Evolutionary conservation across 345 rosid genomes (phyloP).

Genomic region (Barbarea vulgaris): DNA sequence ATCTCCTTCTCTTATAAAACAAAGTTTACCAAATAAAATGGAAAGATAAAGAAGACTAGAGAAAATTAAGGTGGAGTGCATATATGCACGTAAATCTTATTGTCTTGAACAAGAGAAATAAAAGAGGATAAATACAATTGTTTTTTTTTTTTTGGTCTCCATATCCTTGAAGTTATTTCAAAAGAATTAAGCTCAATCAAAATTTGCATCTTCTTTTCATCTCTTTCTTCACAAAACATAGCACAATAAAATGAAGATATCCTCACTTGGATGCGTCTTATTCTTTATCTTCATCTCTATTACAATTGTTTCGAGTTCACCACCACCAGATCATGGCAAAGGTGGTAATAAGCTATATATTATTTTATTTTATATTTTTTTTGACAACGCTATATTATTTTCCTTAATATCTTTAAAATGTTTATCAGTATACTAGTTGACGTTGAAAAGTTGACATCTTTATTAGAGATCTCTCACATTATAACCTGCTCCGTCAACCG

Average conservation of each 20-base stretch:
- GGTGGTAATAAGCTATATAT: conserved; percentile 37
- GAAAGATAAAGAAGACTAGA: conserved; percentile 23
- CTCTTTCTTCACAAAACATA: not conserved
- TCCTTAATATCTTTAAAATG: conserved; percentile 2
- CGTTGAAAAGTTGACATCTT: not conserved
- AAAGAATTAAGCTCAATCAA: not conserved
- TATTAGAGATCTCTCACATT: not conserved
- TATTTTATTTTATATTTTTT: not conserved
- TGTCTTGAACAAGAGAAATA: conserved; percentile 17
- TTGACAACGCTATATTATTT: too few relatives aligned
- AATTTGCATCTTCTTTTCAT: not conserved
- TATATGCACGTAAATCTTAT: not conserved
- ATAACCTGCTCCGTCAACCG: not conserved
- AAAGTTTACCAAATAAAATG: not conserved
- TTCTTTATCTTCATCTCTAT: conserved; percentile 11
- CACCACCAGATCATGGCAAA: conserved; percentile 21
- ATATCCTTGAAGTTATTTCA: not conserved
- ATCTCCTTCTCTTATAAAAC: conserved; percentile 2
- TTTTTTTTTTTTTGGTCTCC: too few relatives aligned
- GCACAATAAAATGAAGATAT: conserved; percentile 20
- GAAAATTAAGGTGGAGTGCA: conserved; percentile 4
- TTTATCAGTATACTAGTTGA: not conserved
- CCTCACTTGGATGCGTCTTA: not conserved
- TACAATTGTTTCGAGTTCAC: conserved; percentile 23
- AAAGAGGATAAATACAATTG: conserved; percentile 12